phyloP scores from a whole-genome alignment of 2,329 filamentous ascomycete species.

The Arthrobotrys pseudoclavata region DNA sequence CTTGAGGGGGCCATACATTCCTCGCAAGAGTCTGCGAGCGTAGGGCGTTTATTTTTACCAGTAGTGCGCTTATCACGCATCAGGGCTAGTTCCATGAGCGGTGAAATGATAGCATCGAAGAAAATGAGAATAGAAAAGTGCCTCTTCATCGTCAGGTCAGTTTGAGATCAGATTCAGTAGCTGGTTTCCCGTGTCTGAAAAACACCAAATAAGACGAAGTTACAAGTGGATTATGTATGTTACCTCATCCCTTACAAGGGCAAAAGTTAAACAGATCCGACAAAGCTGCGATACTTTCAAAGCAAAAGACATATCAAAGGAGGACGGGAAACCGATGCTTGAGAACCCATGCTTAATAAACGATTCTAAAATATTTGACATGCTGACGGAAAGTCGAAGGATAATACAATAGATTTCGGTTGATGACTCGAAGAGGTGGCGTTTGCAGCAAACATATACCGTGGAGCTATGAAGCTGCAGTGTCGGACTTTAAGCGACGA shows the following conservation, averaged over 20 bases:
- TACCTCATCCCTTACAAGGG: slow-evolving; percentile 23
- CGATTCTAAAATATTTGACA: not conserved
- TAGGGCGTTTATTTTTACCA: not conserved
- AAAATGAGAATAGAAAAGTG: not conserved
- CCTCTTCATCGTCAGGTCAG: not conserved
- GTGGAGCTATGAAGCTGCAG: slow-evolving; percentile 4
- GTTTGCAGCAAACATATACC: slow-evolving; percentile 11
- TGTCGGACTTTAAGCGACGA: not conserved
- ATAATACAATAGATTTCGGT: not conserved
- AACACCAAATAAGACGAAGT: not conserved
- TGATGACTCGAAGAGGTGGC: not conserved
- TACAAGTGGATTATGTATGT: not conserved
- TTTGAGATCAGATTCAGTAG: not conserved
- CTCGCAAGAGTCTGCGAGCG: not conserved
- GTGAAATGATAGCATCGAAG: not conserved
- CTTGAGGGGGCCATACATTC: not conserved
- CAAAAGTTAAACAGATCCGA: slow-evolving; percentile 14
- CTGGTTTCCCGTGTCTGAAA: not conserved
- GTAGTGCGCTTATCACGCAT: not conserved
- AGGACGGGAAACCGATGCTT: not conserved
- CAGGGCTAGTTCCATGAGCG: not conserved
- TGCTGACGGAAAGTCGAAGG: not conserved
- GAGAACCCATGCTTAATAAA: not conserved
- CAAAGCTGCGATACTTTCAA: slow-evolving; percentile 8
- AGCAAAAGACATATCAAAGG: not conserved